Evolutionary conservation across 345 rosid species (phyloP), one percentile per base, ranked within the genome.

Genomic region (Citrus trifoliata): DNA sequence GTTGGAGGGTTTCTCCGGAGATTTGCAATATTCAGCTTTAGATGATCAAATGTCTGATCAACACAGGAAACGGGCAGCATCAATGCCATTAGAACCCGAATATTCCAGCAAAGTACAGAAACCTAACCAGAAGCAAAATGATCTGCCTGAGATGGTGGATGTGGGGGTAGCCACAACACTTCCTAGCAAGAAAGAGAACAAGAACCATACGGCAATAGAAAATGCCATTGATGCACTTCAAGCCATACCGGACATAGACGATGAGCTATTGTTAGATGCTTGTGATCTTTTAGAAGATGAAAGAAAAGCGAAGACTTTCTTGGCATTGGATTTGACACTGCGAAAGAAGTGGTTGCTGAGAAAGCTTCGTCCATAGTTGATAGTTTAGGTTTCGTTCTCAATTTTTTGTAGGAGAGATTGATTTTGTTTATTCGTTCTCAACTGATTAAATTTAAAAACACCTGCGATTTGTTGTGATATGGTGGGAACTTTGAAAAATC

Each of bases 261-360:
- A 91, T 46, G 93, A 93, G 38, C 88, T 95, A 56, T 64, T 90
- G 84, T 73, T 91, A 72, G 97, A 93, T 86, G 98, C 93, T 58
- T 91, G 93, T 81, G 96, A 94, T 85, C 91, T 93, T 38, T 71
- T 93, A 74, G 96, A 93, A 89, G 96, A 94, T 24, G 93, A 93
- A 74, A 91, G 78, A 51, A 95, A 90, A 85, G 93, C 95, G 18
- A 95, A 89, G 86, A 90, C 88, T 3, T 93, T 93, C 74, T 75
- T 95, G 88, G 97, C 97, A 19, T 83, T 95, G 69, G 89, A 90
- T 35, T 69, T 80, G 38, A 27, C 89, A 0, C 68, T 95, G 74
- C 86, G 93, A 53, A 93, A 83, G 87, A 93, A 88, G 81, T 93
- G 97, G 98, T 66, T 95, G 56, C 81, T 89, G 27, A 88, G 96